Evolutionary conservation across 306 rosid genomes (phyloP), one percentile per base, ranked within the genome.

Genomic region (Senna siamea): DNA sequence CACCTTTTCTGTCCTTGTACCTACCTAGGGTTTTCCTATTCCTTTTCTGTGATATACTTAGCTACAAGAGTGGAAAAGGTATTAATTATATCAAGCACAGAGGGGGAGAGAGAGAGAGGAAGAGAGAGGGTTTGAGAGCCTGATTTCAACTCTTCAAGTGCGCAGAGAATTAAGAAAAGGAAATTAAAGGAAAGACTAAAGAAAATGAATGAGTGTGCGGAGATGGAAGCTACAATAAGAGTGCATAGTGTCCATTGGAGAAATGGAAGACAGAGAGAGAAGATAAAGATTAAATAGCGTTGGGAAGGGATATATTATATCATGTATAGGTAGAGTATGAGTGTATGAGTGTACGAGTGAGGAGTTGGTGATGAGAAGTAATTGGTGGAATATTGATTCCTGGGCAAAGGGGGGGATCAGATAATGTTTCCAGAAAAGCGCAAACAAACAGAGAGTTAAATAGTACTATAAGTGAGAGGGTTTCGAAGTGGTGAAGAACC

Each of bases 401-500:
- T 37, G 69, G 66, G 80, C 52, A 69, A 53, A 73, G 44, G 72
- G 18, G 8, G 3, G 7, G 38, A 47, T 59, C 69, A 66, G 79
- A 12, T 51, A 19, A 53, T 55, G 23, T 52, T 53, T 47, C 40
- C 86, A 81, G 84, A 77, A 81, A 81, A 78, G 82, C 12, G 54
- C 19, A 60, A 63, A 77, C 11, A 79, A 30, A 84, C 80, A 79
- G 76, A 38, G 84, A 85, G 86, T 85, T 72, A 37, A 40, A 7
- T 19, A 6, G 76, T 78, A 62, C 68, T 0, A 1, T 2, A 8
- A 18, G 65, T 2, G 55, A 37, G 48, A 50, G 40, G 43, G 30
- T 34, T 77, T 26, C 80, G 50, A 54, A 52, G 32, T 34, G 66
- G 1, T 41, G 52, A 75, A 80, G 85, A 66, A 77, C 81, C 81